Evolutionary conservation across 345 rosid genomes (phyloP).

Genomic region (Rhodamnia argentea): DNA sequence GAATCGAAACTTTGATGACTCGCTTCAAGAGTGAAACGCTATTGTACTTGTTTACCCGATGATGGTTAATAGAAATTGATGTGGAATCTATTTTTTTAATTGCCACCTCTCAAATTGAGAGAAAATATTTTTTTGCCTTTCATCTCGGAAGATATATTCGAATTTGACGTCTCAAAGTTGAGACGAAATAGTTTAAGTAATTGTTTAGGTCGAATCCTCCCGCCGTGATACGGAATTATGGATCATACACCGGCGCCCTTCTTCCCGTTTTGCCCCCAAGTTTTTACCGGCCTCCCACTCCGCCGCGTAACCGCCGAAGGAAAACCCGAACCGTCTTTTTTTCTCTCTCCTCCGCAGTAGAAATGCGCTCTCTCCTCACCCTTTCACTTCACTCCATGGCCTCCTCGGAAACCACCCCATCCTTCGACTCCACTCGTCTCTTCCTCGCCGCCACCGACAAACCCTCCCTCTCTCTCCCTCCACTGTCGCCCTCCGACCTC

Average conservation of each 20-base stretch:
- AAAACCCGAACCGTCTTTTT: neutral
- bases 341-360: neutral
- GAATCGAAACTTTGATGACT: no score
- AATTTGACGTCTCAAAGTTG: no score
- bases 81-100: no score
- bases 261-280: neutral
- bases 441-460: slow-evolving; percentile 28
- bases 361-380: neutral
- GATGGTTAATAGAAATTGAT: no score
- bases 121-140: no score
- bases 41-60: no score
- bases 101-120: no score
- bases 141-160: no score
- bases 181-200: no score
- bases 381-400: neutral
- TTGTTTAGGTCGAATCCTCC: no score
- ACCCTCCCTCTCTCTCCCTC: slow-evolving; percentile 6
- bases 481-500: slow-evolving; percentile 4
- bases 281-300: neutral
- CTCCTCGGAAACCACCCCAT: slow-evolving; percentile 2
- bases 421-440: slow-evolving; percentile 39
- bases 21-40: fast-evolving
- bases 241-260: neutral
- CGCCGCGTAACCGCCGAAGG: neutral
- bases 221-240: no score